phyloP scores from a whole-genome alignment of 495 filamentous ascomycete species.

The Daldinia bambusicola region DNA sequence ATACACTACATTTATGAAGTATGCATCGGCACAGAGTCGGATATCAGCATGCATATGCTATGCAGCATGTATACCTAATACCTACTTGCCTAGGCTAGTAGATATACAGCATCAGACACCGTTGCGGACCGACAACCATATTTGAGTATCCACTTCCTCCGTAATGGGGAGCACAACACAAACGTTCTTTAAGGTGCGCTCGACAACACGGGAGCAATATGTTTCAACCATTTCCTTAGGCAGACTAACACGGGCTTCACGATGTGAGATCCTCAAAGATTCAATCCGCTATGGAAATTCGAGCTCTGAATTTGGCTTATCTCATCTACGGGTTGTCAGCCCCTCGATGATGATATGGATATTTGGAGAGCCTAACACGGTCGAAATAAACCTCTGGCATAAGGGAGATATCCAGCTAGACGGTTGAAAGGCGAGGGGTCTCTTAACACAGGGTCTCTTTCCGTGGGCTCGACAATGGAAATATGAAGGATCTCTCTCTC shows the following conservation, averaged over 20 bases:
- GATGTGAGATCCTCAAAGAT: too few relatives aligned
- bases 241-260: neutral
- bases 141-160: constrained; percentile 14
- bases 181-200: neutral
- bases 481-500: neutral
- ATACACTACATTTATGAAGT: constrained; percentile 23
- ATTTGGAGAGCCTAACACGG: neutral
- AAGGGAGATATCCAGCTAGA: neutral
- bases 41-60: constrained; percentile 34
- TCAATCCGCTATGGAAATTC: neutral
- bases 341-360: too few relatives aligned
- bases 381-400: neutral
- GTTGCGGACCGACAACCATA: constrained; percentile 4
- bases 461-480: neutral
- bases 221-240: neutral
- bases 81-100: constrained; percentile 11
- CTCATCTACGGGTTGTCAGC: neutral
- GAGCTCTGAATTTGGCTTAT: neutral
- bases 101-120: neutral
- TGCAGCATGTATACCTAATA: constrained; percentile 4
- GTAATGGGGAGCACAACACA: neutral
- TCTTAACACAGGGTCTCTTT: neutral
- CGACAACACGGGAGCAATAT: neutral
- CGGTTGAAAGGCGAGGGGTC: neutral
- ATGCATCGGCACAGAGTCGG: constrained; percentile 33